Conservation (phyloP, 2,329 filamentous ascomycete genomes). For the Aspergillus fumigatiaffinis region DNA sequence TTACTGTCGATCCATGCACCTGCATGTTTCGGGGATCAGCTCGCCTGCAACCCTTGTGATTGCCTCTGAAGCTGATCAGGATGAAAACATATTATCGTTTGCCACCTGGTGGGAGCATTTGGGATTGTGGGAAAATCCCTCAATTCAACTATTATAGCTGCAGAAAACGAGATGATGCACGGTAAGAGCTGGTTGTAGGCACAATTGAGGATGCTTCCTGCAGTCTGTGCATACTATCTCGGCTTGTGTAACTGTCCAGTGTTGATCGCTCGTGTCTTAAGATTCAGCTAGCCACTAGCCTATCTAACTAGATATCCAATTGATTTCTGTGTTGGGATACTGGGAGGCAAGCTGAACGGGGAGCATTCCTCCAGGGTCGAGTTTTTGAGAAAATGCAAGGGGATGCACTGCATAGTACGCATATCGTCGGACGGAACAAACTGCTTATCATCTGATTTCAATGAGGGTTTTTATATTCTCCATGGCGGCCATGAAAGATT, state of each 20-base stretch:
- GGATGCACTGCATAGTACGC: neutral
- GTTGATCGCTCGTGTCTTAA: neutral
- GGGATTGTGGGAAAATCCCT: neutral
- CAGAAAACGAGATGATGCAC: neutral
- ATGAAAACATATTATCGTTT: neutral
- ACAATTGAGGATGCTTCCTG: neutral
- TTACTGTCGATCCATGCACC: neutral
- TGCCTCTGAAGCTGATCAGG: neutral
- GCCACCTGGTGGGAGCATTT: neutral
- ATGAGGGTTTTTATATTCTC: neutral
- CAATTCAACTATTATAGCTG: neutral
- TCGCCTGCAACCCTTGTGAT: neutral
- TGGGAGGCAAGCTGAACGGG: neutral
- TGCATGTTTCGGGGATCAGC: neutral
- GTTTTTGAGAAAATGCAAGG: neutral
- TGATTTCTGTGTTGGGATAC: neutral
- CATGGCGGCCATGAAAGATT: neutral
- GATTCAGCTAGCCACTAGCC: neutral
- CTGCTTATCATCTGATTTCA: neutral
- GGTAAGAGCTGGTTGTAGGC: neutral
- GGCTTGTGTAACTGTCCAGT: neutral
- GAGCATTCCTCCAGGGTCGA: neutral
- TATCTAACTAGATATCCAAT: neutral
- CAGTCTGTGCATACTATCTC: neutral
- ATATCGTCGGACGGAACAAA: neutral